Conservation (phyloP, 2,329 filamentous ascomycete genomes). For the Neonectria ditissima region DNA sequence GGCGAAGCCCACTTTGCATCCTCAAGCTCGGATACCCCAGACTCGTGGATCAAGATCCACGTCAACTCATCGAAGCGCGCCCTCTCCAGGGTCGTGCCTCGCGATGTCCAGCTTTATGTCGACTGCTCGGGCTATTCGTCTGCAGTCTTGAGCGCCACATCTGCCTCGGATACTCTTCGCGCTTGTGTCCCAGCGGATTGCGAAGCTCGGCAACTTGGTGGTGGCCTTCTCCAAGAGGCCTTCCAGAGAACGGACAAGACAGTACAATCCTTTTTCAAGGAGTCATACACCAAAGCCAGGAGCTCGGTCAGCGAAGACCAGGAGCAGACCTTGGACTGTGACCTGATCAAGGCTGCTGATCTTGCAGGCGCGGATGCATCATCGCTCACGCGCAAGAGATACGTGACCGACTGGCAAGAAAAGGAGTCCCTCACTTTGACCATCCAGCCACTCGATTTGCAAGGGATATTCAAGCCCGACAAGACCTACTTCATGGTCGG, state of each 20-base stretch:
- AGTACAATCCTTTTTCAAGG: neutral
- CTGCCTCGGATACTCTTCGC: neutral
- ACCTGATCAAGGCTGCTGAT: constrained; percentile 15
- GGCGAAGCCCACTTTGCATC: constrained; percentile 9
- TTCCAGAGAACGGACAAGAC: neutral
- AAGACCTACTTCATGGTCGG: constrained; percentile 51
- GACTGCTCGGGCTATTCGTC: constrained; percentile 10
- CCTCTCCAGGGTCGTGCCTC: neutral
- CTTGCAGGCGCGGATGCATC: constrained; percentile 11
- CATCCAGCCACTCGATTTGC: constrained; percentile 20
- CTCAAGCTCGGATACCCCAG: neutral
- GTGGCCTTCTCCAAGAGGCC: constrained; percentile 3
- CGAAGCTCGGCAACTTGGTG: neutral
- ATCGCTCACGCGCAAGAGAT: constrained; percentile 1
- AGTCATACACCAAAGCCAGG: constrained; percentile 6
- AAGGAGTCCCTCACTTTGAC: constrained; percentile 13
- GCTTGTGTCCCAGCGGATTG: neutral
- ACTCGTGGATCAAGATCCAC: constrained; percentile 11
- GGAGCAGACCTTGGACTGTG: neutral
- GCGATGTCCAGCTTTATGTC: constrained; percentile 11
- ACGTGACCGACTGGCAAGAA: constrained; percentile 22
- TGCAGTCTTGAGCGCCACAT: neutral
- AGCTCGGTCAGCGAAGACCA: neutral
- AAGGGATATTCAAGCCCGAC: constrained; percentile 31
- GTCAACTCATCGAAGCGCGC: constrained; percentile 17